A percentile compares a stretch with the other conserved stretches of the same genome.
phyloP scores from a whole-genome alignment of 2,329 filamentous ascomycete genomes.

The Rutstroemia sp. region DNA sequence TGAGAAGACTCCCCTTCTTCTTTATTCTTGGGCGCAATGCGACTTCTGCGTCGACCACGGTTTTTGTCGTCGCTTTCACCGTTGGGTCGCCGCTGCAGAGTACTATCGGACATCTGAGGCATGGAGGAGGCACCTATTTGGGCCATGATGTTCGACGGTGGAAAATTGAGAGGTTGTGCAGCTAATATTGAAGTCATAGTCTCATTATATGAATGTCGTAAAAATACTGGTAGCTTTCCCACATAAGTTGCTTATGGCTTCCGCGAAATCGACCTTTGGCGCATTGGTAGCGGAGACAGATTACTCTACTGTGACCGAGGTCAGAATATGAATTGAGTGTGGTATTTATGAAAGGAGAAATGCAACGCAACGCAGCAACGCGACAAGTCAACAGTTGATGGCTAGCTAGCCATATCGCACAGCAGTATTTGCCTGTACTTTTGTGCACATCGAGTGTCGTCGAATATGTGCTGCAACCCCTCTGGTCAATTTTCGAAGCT shows the following conservation, averaged over 20 bases:
- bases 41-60: conserved; percentile 27
- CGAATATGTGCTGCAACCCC: conserved; percentile 7
- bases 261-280: not conserved
- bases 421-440: not conserved
- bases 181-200: conserved; percentile 30
- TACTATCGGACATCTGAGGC: conserved; percentile 20
- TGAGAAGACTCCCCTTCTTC: conserved; percentile 22
- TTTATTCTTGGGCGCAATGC: conserved; percentile 20
- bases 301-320: conserved; percentile 10
- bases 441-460: conserved; percentile 3
- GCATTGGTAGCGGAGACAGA: conserved; percentile 1
- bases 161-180: conserved; percentile 22
- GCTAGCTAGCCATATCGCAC: conserved; percentile 4
- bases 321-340: conserved; percentile 6
- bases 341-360: not conserved
- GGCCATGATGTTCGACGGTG: conserved; percentile 20
- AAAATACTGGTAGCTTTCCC: not conserved
- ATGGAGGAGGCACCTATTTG: conserved; percentile 23
- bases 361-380: not conserved
- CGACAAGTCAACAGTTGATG: not conserved
- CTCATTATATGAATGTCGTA: conserved; percentile 4
- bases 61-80: conserved; percentile 23
- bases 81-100: conserved; percentile 19
- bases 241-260: not conserved
- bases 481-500: conserved; percentile 1